phyloP scores from a whole-genome alignment of 2,329 filamentous ascomycete genomes.

The Thermomyces lanuginosus region DNA sequence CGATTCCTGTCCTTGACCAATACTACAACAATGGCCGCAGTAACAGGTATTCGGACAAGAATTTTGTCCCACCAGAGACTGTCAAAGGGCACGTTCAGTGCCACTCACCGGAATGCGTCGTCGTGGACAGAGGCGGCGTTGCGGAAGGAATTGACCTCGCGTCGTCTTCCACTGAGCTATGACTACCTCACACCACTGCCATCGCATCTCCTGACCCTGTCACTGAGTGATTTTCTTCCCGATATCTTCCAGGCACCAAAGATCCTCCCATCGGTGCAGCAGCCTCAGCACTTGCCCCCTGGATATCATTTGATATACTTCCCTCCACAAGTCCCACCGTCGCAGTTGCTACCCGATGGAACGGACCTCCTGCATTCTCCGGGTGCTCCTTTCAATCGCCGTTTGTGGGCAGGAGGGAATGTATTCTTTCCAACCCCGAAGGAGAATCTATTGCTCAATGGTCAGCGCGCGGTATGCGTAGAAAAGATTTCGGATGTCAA shows the following conservation, averaged over 20 bases:
- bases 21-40: too few relatives aligned
- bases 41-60: too few relatives aligned
- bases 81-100: too few relatives aligned
- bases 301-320: conserved; percentile 83
- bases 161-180: conserved; percentile 33
- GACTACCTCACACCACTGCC: conserved; percentile 46
- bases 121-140: conserved; percentile 24
- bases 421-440: conserved; percentile 36
- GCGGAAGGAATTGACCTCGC: conserved; percentile 30
- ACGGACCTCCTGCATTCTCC: conserved; percentile 69
- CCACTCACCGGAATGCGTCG: conserved; percentile 7
- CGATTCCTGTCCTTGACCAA: too few relatives aligned
- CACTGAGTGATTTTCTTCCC: conserved; percentile 42
- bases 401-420: conserved; percentile 79
- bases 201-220: conserved; percentile 48
- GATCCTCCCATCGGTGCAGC: conserved; percentile 19
- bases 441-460: conserved; percentile 16
- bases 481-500: conserved; percentile 34
- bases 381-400: conserved; percentile 51
- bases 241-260: conserved; percentile 12
- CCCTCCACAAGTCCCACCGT: conserved; percentile 48
- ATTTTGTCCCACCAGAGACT: too few relatives aligned
- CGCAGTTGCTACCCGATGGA: conserved; percentile 58
- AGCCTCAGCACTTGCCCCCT: conserved; percentile 14
- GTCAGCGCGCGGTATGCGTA: conserved; percentile 25